Evolutionary conservation across 305 asterid species (phyloP), one percentile per base, ranked within the genome.

Genomic region (Stenogyne calaminthoides): DNA sequence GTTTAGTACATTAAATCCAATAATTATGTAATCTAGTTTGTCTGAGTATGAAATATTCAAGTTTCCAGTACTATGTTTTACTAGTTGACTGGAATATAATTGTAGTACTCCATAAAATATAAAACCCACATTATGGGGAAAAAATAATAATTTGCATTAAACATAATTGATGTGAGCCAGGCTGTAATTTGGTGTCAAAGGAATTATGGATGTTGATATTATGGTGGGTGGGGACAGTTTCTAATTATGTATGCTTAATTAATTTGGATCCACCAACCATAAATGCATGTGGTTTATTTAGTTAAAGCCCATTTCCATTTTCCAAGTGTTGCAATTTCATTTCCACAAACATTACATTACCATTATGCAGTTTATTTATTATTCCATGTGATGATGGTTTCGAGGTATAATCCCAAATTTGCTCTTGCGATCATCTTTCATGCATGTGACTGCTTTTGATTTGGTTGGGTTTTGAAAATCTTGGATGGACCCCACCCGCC

Each of bases 141-240:
- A 5, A 5, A 32, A 5, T 32, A 11, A 14, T 46, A 46, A 46
- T 46, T 46, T 39, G 32, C 69, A 40, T 19, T 64, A 20, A 64
- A 64, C 52, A 1, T 12, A 42, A 19, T 64, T 5, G 39, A 64
- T 19, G 20, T 42, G 56, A 63, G 68, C 20, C 70, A 64, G 70
- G 56, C 70, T 40, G 69, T 40, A 9, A 63, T 18, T 39, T 39
- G 36, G 18, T 44, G 40, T 44, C 14, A 12, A 44, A 7, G 29
- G 12, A 22, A 44, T 65, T 42, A 64, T 64, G 68, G 52, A 62
- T 37, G 51, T 62, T 36, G 67, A 62, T 62, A 16, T 2, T 42
- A 5, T 34, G 4, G 1, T 34, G 9, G 64, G 27, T n/a, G 36
- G 66, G 66, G 47, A 1, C 20, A 25, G 12, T 3, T 7, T 34